Conservation (phyloP, 208 protist genomes). For the Leishmania lainsoni region DNA sequence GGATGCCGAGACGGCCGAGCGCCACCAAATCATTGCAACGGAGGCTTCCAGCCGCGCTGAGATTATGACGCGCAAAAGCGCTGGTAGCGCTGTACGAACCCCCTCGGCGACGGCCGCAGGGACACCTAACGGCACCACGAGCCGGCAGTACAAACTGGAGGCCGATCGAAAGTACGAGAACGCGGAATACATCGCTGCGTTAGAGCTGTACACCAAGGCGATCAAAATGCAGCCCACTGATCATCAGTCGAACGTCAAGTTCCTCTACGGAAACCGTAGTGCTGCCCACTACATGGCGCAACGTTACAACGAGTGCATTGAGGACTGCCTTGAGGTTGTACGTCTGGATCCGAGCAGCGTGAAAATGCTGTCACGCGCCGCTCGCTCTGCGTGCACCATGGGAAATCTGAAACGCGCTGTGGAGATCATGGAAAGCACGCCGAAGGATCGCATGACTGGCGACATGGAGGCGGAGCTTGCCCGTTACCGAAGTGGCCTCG, state of each 20-base stretch:
- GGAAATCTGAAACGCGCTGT: slow-evolving; percentile 77
- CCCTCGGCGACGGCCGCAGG: neutral
- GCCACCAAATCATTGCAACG: slow-evolving; percentile 21
- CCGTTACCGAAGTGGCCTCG: slow-evolving; percentile 62
- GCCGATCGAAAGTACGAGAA: slow-evolving; percentile 89
- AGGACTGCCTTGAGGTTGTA: slow-evolving; percentile 80
- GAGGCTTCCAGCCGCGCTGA: neutral
- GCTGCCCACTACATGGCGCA: slow-evolving; percentile 89
- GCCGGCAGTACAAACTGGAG: slow-evolving; percentile 72
- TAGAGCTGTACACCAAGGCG: slow-evolving; percentile 88
- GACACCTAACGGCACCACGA: slow-evolving; percentile 22
- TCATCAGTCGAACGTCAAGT: slow-evolving; percentile 52
- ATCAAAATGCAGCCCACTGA: slow-evolving; percentile 74
- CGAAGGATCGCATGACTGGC: slow-evolving; percentile 38
- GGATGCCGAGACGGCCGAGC: slow-evolving; percentile 46
- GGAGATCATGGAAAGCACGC: slow-evolving; percentile 56
- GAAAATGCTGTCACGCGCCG: slow-evolving; percentile 78
- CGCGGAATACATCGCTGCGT: slow-evolving; percentile 73
- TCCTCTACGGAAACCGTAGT: slow-evolving; percentile 88
- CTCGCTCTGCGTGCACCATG: slow-evolving; percentile 76
- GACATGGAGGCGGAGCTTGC: slow-evolving; percentile 47
- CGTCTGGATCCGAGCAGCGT: slow-evolving; percentile 70
- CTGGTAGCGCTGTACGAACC: neutral
- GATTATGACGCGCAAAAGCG: slow-evolving; percentile 4
- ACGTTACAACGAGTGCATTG: slow-evolving; percentile 77